Evolutionary conservation across 2,329 filamentous ascomycete genomes (phyloP), one percentile per base, ranked within the genome.

Genomic region (Aureobasidium sp.): DNA sequence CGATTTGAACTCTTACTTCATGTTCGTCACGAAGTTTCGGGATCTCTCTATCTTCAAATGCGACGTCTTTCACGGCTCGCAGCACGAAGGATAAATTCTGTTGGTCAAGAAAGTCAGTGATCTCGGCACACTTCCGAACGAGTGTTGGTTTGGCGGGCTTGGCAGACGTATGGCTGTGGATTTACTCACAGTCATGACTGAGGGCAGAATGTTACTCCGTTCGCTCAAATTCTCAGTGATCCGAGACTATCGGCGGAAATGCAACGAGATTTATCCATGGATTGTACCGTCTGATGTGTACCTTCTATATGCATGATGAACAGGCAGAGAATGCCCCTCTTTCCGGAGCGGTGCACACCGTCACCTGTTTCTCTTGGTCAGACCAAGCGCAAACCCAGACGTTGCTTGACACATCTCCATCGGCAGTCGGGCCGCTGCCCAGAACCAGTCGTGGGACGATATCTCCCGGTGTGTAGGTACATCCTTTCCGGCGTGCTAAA

Each of bases 71-170:
- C 65, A 86, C 80, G 66, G 87, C 86, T 76, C 90, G 85, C 68
- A 94, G 87, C 72, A 93, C 79, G 76, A 94, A 94, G 59, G 90
- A 92, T 67, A 88, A 85, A 75, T 93, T 93, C 87, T 90, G 27
- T n/a, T 62, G 42, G 26, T 58, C 23, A 20, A 20, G 13, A 20
- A 8, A 3, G 51, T 57, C 53, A 57, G 53, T 26, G n/a, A 57
- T n/a, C 29, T 46, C 53, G 39, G 27, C 5, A 44, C 9, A 29
- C 9, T 15, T 26, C 39, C 39, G 39, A 20, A 20, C 20, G 20
- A 12, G 26, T 13, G 37, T 32, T 41, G 27, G 20, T 53, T 39
- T n/a, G 26, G 17, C 26, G 52, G 39, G 37, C 53, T 57, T 57
- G 53, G 53, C 53, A 44, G 52, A 46, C 52, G 51, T 42, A 55